phyloP scores from a whole-genome alignment of 2,329 filamentous ascomycete species.

The Hysterium pulicare region DNA sequence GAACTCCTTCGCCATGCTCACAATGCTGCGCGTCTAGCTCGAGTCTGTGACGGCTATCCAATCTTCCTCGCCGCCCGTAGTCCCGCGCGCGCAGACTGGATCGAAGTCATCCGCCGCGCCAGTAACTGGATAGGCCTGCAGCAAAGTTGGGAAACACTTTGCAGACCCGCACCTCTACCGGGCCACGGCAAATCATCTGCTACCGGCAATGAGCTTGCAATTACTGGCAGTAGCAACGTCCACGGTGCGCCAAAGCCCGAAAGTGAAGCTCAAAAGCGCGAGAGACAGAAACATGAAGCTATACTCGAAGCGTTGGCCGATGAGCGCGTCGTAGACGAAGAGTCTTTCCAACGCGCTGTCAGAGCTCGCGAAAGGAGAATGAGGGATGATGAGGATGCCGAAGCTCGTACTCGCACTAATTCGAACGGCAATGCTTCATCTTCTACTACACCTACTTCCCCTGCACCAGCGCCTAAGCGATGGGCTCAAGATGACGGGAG shows the following conservation, averaged over 20 bases:
- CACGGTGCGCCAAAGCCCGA: slow-evolving; percentile 23
- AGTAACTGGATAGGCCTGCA: slow-evolving; percentile 67
- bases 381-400: slow-evolving; percentile 54
- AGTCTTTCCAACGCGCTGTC: slow-evolving; percentile 62
- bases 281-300: slow-evolving; percentile 61
- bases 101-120: slow-evolving; percentile 65
- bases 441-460: slow-evolving; percentile 4
- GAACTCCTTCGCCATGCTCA: slow-evolving; percentile 76
- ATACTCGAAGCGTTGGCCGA: slow-evolving; percentile 66
- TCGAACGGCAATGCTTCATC: slow-evolving; percentile 2
- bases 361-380: slow-evolving; percentile 56
- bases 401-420: slow-evolving; percentile 14
- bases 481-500: slow-evolving; percentile 64
- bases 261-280: slow-evolving; percentile 54
- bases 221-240: background rate
- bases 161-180: slow-evolving; percentile 47
- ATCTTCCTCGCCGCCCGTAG: slow-evolving; percentile 72
- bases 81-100: slow-evolving; percentile 74
- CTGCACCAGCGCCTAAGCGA: slow-evolving; percentile 44
- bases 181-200: slow-evolving; percentile 17
- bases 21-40: slow-evolving; percentile 72
- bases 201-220: background rate
- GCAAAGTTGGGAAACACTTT: slow-evolving; percentile 68
- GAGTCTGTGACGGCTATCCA: slow-evolving; percentile 75
- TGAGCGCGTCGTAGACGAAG: slow-evolving; percentile 65